A percentile compares a stretch with the other conserved stretches of the same genome.
Conservation (phyloP, 176 grass and related monocot genomes). For the Musa schizocarpa region DNA sequence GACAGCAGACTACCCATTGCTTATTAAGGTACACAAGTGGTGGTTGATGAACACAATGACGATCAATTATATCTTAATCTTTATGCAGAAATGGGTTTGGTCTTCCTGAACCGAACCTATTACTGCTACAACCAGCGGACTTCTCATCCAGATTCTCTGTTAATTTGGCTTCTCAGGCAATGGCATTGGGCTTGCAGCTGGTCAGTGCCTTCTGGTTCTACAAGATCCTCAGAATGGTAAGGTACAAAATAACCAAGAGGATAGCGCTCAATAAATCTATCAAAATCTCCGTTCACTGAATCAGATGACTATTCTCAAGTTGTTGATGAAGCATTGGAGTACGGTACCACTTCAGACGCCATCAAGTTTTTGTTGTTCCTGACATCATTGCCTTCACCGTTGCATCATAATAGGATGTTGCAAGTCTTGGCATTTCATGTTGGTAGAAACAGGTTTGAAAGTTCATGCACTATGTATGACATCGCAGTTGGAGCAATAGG, state of each 20-base stretch:
- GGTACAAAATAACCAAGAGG: constrained; percentile 53
- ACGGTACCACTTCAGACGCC: no score
- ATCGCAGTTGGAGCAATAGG: no score
- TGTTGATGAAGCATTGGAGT: no score
- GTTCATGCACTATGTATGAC: no score
- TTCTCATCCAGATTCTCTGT: background rate
- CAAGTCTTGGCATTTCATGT: no score
- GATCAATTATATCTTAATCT: background rate
- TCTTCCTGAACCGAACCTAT: background rate
- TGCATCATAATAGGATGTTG: no score
- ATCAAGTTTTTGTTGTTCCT: no score
- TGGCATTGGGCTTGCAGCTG: constrained; percentile 64
- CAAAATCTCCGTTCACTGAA: background rate
- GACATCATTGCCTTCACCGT: no score
- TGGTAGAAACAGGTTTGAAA: no score
- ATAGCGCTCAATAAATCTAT: constrained; percentile 13
- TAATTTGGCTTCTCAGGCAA: constrained; percentile 23
- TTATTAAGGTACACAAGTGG: constrained; percentile 48
- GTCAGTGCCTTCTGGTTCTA: constrained; percentile 86
- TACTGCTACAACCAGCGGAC: background rate
- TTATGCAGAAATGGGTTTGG: no score
- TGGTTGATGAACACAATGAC: background rate
- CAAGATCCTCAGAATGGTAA: constrained; percentile 69
- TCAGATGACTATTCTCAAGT: background rate
- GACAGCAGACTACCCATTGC: constrained; percentile 45